Percentiles rank a stretch among this genome's conserved stretches.
These are phyloP conservation scores for Tricholoma matsutake DNA, from an alignment of 768 basidiomycete species.

Conservation along the genomic window DNA sequence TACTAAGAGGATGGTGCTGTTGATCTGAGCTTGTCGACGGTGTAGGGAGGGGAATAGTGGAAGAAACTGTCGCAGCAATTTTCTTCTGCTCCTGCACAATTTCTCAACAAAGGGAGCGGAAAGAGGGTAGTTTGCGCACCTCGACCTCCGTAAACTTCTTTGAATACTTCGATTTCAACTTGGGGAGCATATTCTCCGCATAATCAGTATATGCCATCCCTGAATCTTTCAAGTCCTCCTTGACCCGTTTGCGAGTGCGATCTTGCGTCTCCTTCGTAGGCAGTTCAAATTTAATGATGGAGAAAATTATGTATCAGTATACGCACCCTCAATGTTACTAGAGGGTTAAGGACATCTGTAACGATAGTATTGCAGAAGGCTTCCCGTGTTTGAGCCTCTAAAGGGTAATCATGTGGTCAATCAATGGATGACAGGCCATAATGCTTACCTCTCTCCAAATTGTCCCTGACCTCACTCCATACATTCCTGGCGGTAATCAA, in stretches of 20 bases:
- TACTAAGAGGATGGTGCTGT: constrained; percentile 28
- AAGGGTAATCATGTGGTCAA: constrained; percentile 10
- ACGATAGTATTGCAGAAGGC: constrained; percentile 74
- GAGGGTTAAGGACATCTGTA: constrained; percentile 68
- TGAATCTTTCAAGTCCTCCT: constrained; percentile 86
- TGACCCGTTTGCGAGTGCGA: constrained; percentile 86
- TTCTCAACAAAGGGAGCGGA: not conserved
- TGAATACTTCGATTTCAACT: constrained; percentile 72
- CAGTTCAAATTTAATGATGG: not conserved
- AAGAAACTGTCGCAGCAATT: constrained; percentile 35
- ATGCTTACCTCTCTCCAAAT: constrained; percentile 69
- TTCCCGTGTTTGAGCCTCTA: constrained; percentile 80
- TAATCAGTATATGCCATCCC: constrained; percentile 76
- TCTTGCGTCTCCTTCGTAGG: constrained; percentile 77
- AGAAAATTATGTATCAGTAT: not conserved
- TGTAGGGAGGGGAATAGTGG: constrained; percentile 30
- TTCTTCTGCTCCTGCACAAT: constrained; percentile 62
- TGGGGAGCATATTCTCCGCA: constrained; percentile 75
- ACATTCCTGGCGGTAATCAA: constrained; percentile 62
- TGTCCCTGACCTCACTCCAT: constrained; percentile 86
- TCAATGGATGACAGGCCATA: not conserved
- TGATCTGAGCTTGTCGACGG: constrained; percentile 32
- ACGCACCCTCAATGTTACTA: constrained; percentile 63
- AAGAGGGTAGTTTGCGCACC: constrained; percentile 37
- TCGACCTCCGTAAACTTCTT: constrained; percentile 89